phyloP scores from a whole-genome alignment of 2,329 filamentous ascomycete genomes.

The Pyrenochaeta sp. region DNA sequence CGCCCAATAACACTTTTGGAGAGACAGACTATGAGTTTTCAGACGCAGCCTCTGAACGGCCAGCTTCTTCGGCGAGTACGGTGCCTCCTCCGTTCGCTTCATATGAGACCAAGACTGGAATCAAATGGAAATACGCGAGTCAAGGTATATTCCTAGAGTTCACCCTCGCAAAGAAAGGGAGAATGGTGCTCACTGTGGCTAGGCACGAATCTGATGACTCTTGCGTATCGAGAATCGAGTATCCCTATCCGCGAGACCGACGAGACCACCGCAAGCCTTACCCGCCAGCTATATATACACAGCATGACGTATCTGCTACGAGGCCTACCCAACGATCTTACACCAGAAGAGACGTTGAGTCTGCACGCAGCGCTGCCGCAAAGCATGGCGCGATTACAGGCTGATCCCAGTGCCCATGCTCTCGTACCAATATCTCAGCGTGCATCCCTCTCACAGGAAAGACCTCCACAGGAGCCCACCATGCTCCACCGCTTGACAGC shows the following conservation, averaged over 20 bases:
- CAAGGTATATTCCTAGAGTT: conserved; percentile 49
- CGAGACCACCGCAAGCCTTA: conserved; percentile 54
- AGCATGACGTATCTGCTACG: conserved; percentile 69
- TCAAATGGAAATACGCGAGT: conserved; percentile 61
- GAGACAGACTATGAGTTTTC: conserved; percentile 31
- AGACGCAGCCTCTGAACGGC: conserved; percentile 35
- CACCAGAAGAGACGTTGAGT: conserved; percentile 60
- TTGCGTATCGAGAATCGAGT: conserved; percentile 56
- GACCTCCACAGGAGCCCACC: conserved; percentile 47
- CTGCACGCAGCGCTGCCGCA: conserved; percentile 61
- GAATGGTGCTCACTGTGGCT: conserved; percentile 6
- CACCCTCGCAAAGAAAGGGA: neutral
- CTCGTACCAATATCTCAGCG: conserved; percentile 20
- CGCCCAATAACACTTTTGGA: conserved; percentile 22
- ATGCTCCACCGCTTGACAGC: conserved; percentile 67
- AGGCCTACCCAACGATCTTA: conserved; percentile 66
- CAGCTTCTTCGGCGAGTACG: conserved; percentile 27
- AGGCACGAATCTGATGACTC: conserved; percentile 58
- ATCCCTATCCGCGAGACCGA: conserved; percentile 31
- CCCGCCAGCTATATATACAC: conserved; percentile 70
- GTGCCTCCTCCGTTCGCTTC: conserved; percentile 25
- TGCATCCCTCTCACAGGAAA: conserved; percentile 6
- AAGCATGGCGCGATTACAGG: conserved; percentile 21
- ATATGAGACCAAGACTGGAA: conserved; percentile 47
- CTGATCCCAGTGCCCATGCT: conserved; percentile 20